Conservation (phyloP, 345 rosid species). For the Populus nigra region DNA sequence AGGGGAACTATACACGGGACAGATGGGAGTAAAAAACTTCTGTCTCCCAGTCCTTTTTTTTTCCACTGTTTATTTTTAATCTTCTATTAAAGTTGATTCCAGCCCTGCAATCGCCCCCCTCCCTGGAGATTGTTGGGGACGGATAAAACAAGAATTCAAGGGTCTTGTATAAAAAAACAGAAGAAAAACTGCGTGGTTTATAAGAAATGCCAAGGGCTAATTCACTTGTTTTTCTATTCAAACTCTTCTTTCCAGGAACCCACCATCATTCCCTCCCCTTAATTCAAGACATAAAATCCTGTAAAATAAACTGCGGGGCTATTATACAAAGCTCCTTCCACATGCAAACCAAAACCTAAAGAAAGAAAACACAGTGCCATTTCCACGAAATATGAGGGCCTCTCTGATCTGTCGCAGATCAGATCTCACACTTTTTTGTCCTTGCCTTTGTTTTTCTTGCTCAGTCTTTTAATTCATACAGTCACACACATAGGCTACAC, state of each 20-base stretch:
- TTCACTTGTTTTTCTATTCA: not conserved
- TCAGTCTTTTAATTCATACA: not conserved
- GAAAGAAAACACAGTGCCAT: not conserved
- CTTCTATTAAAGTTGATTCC: not conserved
- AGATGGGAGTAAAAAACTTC: not conserved
- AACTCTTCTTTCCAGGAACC: not conserved
- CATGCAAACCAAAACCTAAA: not conserved
- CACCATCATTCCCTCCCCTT: not conserved
- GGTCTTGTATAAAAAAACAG: no score
- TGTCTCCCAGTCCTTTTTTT: not conserved
- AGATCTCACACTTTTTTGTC: conserved; percentile 24
- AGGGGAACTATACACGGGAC: not conserved
- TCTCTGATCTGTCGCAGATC: not conserved
- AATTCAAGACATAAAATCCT: not conserved
- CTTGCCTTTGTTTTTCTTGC: conserved; percentile 15
- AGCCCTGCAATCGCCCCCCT: not conserved
- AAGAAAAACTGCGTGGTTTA: no score
- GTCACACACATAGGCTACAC: not conserved
- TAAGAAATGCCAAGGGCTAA: not conserved
- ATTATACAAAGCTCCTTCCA: not conserved
- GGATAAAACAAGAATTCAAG: no score
- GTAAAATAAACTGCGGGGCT: not conserved
- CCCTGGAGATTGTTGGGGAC: not conserved
- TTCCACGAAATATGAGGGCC: not conserved
- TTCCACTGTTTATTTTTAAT: not conserved